A percentile compares a stretch with the other conserved stretches of the same genome.
Evolutionary conservation across 2,329 filamentous ascomycete species (phyloP).

Genomic region (Beauveria scarabaeidicola): DNA sequence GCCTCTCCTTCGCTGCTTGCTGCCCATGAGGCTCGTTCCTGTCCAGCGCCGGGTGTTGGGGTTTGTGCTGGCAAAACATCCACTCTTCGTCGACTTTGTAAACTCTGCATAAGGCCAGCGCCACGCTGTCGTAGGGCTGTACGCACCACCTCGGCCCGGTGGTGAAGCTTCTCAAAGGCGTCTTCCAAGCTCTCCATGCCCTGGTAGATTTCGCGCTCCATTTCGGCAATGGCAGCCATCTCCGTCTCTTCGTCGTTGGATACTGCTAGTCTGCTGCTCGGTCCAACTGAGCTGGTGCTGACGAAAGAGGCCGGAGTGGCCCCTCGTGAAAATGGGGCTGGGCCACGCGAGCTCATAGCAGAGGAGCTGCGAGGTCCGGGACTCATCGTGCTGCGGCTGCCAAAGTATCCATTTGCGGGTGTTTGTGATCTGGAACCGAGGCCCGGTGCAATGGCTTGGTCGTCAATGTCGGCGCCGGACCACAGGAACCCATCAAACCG

Average conservation of each 20-base stretch:
- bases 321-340: constrained; percentile 45
- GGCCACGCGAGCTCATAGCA: constrained; percentile 35
- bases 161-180: constrained; percentile 85
- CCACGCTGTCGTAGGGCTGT: constrained; percentile 71
- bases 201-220: constrained; percentile 85
- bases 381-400: constrained; percentile 26
- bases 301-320: constrained; percentile 51
- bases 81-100: constrained; percentile 50
- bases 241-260: constrained; percentile 92
- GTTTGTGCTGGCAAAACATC: constrained; percentile 42
- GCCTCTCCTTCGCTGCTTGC: constrained; percentile 37
- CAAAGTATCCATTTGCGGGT: constrained; percentile 41
- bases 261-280: constrained; percentile 50
- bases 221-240: constrained; percentile 79
- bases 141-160: constrained; percentile 72
- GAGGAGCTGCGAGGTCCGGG: constrained; percentile 34
- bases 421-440: constrained; percentile 47
- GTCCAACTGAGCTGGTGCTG: constrained; percentile 40
- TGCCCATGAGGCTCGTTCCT: constrained; percentile 33
- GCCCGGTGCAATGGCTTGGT: constrained; percentile 26
- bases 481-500: constrained; percentile 94
- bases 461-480: constrained; percentile 71
- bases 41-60: constrained; percentile 37
- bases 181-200: constrained; percentile 94
- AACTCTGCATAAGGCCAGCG: constrained; percentile 62